Base-by-base conservation (phyloP, 2,329 filamentous ascomycete species). In the Exophiala spinifera region DNA sequence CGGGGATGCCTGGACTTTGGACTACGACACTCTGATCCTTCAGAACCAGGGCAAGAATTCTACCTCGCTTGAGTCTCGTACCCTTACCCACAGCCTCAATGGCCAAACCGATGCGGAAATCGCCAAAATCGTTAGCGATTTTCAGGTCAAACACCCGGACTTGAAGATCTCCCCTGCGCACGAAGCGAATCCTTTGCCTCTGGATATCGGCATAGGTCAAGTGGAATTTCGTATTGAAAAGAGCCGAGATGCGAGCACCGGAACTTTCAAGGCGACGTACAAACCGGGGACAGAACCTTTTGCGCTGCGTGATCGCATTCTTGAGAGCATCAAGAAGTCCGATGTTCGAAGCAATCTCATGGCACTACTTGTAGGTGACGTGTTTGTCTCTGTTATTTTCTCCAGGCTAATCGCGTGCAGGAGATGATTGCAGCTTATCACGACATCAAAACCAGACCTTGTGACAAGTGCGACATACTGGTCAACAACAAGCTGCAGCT, bases 401-500 rank as follows among this genome's bases (percentile, higher is more conserved):
- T 15, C 25, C 28, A 51, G 50, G 14, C 47, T 60, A 21, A 63
- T 49, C 34, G 49, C 7, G 7, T 44, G 21, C 21, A 76, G 73
- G 70, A 74, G 47, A 73, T 74, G 67, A 70, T 74, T 8, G 64
- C 68, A 23, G 72, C 73, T 17, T 76, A 74, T 58, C 59, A 67
- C 11, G 66, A 72, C 51, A 64, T 75, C 54, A 74, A 70, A 43
- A 65, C 68, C 25, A 70, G 66, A 1, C 64, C 68, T 14, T 76
- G 73, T 52, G 55, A 63, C 2, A 72, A 69, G 50, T 76, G 73
- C 62, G 61, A 60, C 37, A 67, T 65, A 15, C 62, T 75, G 52
- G 69, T 70, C 51, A 66, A 74, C 58, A 63, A 61, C 23, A 61
- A 65, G n/a, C 67, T 71, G 11, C 71, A 71, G 55, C 66, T 75